Conservation (phyloP, 352 stramenopile genomes). For the Pythium chondricola region DNA sequence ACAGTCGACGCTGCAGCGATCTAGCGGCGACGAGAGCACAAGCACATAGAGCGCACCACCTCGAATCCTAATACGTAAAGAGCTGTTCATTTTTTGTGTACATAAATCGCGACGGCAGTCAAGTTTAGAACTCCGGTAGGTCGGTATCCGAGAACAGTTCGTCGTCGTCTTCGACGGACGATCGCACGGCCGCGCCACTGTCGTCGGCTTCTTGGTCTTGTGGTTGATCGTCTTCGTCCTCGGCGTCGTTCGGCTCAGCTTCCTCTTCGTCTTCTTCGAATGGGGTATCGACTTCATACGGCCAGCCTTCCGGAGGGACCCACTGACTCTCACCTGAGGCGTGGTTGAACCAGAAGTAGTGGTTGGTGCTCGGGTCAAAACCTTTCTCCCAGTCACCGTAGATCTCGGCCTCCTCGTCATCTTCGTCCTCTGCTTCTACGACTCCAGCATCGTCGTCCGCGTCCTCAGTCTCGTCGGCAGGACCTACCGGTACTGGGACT, state of each 20-base stretch:
- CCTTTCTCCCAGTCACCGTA: slow-evolving; percentile 85
- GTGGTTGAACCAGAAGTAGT: slow-evolving; percentile 90
- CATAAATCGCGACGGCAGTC: neutral
- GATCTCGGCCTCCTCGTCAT: slow-evolving; percentile 69
- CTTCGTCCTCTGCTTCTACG: slow-evolving; percentile 28
- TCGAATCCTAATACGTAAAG: too few relatives aligned
- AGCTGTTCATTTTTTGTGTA: too few relatives aligned
- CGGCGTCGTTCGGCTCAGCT: slow-evolving; percentile 11
- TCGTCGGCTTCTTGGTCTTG: slow-evolving; percentile 6
- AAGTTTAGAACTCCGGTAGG: slow-evolving; percentile 27
- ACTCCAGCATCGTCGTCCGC: slow-evolving; percentile 23
- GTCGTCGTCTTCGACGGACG: slow-evolving; percentile 49
- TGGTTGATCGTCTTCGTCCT: slow-evolving; percentile 1
- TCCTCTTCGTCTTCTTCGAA: slow-evolving; percentile 39
- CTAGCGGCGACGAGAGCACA: neutral
- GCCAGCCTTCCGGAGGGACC: slow-evolving; percentile 71
- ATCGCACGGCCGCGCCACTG: slow-evolving; percentile 13
- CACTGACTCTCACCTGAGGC: slow-evolving; percentile 70
- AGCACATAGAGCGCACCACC: too few relatives aligned
- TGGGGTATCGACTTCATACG: slow-evolving; percentile 55
- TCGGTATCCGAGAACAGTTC: slow-evolving; percentile 42
- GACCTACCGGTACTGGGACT: neutral
- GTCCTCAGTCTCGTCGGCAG: slow-evolving; percentile 7
- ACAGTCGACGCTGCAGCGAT: slow-evolving; percentile 18
- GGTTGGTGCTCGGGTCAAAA: slow-evolving; percentile 71